Evolutionary conservation across 2,329 filamentous ascomycete genomes (phyloP), one percentile per base, ranked within the genome.

Genomic region (Metarhizium rileyi): DNA sequence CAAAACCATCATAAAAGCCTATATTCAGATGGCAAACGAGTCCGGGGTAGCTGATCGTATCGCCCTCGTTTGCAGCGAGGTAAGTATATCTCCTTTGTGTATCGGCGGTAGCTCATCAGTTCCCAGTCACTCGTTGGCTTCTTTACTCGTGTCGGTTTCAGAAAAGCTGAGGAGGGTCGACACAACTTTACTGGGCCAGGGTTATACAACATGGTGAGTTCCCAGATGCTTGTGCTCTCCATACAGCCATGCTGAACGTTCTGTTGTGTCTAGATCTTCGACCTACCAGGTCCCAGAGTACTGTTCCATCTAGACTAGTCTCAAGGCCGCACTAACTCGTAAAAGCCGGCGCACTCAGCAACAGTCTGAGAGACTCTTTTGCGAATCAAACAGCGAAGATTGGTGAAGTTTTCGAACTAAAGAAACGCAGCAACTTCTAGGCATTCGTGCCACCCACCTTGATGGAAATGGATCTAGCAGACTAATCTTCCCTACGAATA

Each of bases 181-280:
- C 84, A 80, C 46, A 73, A 78, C 51, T 90, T 89, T 67, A 86
- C 83, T 20, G 88, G 88, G 35, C 87, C 88, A 28, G 83, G 81
- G 18, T 95, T 90, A 89, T 75, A 80, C 57, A 83, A 93, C 63
- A 82, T 95, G 87, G 86, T 90, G 64, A 65, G 74, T 44, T 52
- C 33, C 28, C n/a, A 20, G 7, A 8, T 9, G 12, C 28, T 14
- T 22, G 18, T 25, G 23, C 41, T 30, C 3, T 8, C 20, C 16
- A 16, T 33, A 18, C 7, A 10, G n/a, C 27, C 4, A 38, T 26
- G 12, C 27, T 44, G 30, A 27, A 20, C 35, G 22, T 12, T 23
- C 25, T 40, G 47, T 49, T 22, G 43, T 22, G 12, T 18, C 16
- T 20, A 52, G 50, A 41, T 43, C 27, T n/a, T 49, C 12, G 38